Percentiles rank a stretch among this genome's conserved stretches.
Evolutionary conservation across 139 green algal genomes (phyloP).

Genomic region (Spirogloea muscicola): DNA sequence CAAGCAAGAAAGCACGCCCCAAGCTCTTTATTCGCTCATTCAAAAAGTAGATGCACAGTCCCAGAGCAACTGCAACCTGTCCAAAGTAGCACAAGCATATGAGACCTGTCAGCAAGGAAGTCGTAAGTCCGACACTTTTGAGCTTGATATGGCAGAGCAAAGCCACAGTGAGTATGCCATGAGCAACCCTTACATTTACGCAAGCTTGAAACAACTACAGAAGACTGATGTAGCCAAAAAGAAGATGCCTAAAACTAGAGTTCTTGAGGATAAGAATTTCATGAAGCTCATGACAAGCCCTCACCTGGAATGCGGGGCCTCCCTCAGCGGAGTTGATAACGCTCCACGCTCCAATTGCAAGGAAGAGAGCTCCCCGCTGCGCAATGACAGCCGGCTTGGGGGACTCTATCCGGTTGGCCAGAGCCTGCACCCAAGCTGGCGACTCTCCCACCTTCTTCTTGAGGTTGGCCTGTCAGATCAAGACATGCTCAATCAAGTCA

Average conservation of each 20-base stretch:
- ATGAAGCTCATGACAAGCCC: too few species aligned
- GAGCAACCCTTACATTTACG: too few species aligned
- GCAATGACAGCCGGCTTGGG: slow-evolving; percentile 41
- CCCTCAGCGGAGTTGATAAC: slow-evolving; percentile 20
- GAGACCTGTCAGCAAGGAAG: too few species aligned
- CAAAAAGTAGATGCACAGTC: slow-evolving; percentile 31
- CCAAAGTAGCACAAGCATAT: too few species aligned
- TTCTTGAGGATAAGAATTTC: too few species aligned
- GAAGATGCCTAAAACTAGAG: too few species aligned
- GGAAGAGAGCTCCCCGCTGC: slow-evolving; percentile 36
- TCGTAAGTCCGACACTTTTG: too few species aligned
- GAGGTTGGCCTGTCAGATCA: slow-evolving; percentile 36
- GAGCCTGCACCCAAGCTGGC: not conserved
- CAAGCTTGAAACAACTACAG: too few species aligned
- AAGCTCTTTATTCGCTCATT: slow-evolving; percentile 41
- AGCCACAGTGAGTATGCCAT: too few species aligned
- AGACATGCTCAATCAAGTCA: too few species aligned
- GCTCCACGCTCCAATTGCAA: slow-evolving; percentile 42
- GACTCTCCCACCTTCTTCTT: slow-evolving; percentile 39
- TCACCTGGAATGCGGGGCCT: slow-evolving; percentile 53
- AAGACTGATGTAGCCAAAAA: too few species aligned
- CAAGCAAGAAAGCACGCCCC: slow-evolving; percentile 31
- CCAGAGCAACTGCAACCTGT: slow-evolving; percentile 36
- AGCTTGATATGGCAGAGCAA: too few species aligned
- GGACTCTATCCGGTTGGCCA: slow-evolving; percentile 33